Percentiles rank a stretch among this genome's conserved stretches.
These are phyloP conservation scores for Trichoderma endophyticum DNA, from an alignment of 2,329 filamentous ascomycete genomes.

Conservation along the genomic window DNA sequence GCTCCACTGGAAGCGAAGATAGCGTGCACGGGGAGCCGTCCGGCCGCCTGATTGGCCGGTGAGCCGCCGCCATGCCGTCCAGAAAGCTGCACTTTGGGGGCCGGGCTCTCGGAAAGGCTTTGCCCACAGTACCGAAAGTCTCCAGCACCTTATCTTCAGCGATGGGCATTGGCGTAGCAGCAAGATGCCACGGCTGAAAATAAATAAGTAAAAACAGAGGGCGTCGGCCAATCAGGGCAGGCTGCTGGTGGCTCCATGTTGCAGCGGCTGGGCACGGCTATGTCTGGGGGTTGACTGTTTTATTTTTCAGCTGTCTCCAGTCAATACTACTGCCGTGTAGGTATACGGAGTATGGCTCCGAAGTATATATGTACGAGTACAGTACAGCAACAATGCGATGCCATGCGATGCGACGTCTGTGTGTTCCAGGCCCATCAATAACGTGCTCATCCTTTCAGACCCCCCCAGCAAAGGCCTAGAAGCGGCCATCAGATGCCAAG, in stretches of 20 bases:
- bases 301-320: background rate
- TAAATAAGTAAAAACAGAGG: background rate
- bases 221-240: background rate
- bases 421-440: background rate
- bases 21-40: slow-evolving; percentile 31
- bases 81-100: background rate
- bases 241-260: background rate
- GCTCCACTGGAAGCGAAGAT: slow-evolving; percentile 32
- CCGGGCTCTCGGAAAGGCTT: slow-evolving; percentile 9
- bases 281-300: background rate
- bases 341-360: too few species aligned
- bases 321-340: background rate
- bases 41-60: slow-evolving; percentile 32
- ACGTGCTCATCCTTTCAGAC: background rate
- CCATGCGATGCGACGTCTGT: background rate
- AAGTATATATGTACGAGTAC: background rate
- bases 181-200: background rate
- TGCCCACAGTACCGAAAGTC: background rate
- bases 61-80: background rate
- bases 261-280: background rate
- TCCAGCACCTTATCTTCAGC: background rate
- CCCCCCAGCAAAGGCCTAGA: background rate
- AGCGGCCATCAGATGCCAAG: background rate
- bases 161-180: background rate
- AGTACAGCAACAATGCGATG: background rate